Evolutionary conservation across 495 filamentous ascomycete species (phyloP), one percentile per base, ranked within the genome.

Genomic region (Alectoria sarmentosa): DNA sequence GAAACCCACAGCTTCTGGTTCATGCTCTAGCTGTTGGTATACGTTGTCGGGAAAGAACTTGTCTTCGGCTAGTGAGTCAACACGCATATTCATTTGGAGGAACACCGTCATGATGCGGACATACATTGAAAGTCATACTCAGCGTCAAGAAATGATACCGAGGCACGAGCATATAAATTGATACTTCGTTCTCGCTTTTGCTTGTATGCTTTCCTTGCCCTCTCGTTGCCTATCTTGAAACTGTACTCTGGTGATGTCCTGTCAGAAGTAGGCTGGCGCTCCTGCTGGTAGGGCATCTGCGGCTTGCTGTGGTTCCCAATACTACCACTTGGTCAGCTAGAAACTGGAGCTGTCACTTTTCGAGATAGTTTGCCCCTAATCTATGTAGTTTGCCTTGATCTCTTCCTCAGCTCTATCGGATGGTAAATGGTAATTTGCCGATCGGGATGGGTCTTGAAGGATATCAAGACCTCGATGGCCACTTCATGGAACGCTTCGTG

Each of bases 41-140:
- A 39, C 57, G 39, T 26, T 6, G 39, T 59, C 57, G 10, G 36
- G 36, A 59, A 39, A 59, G 26, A 59, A 41, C 8, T 59, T 39
- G 36, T 59, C 57, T 59, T 59, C 13, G 37, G 23, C 4, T 59
- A 21, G 21, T 39, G 13, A 59, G 21, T 59, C 8, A 59, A 39
- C 57, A 17, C 21, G 10, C n/a, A 6, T 11, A 30, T 23, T 38
- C 6, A n/a, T n/a, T n/a, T n/a, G 9, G 57, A 39, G 21, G 28
- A 30, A 23, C 11, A 9, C n/a, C 11, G 11, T 59, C 34, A 39
- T 17, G 7, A 23, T 59, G n/a, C 36, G 17, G 15, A 19, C 57
- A 26, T 59, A 59, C 57, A 59, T 59, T 39, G 57, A 21, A 59
- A 59, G 21, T 59, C 57, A 41, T 59, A 59, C 34, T 59, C 36